Evolutionary conservation across 148 eudicot genomes (phyloP), one percentile per base, ranked within the genome.

Genomic region (Camellia sinensis): DNA sequence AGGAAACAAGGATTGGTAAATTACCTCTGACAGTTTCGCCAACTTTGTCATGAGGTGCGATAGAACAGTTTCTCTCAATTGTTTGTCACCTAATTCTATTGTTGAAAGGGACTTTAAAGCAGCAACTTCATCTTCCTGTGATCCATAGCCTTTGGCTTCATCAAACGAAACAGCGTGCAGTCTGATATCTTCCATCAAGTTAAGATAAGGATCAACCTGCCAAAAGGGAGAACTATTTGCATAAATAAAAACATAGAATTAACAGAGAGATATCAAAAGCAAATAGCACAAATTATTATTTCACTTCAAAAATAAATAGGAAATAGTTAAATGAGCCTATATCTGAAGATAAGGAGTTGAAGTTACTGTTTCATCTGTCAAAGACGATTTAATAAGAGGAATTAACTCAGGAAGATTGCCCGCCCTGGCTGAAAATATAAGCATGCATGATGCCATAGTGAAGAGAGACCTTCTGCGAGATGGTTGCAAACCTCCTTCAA

Each of bases 151-250:
- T 68, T 44, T 71, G 56, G 71, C 80, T 71, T 78, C 83, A 63
- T 63, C 60, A 29, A 63, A 76, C 17, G 82, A 66, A 71, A 86
- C 85, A 74, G 91, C 90, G 61, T 80, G 85, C 54, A 94, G 87
- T 81, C 87, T 90, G 80, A 87, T 82, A 85, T 90, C 90, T 77
- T 94, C 97, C 80, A 87, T 87, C 79, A 91, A 78, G 83, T 86
- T 82, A 59, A 94, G 93, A 74, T 88, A 89, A 79, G 98, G 98
- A 89, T 94, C 98, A 82, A 83, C 88, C 98, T 94, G 88, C 78
- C 80, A 82, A 62, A 29, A 78, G 40, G 44, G 5, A 67, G 59
- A 37, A 71, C 11, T 12, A 17, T 44, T 70, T 29, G 17, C 82
- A 79, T 74, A 52, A 74, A 57, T 62, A 14, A 73, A 60, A 73